Conservation (phyloP, 345 rosid genomes). For the Syzygium aqueum region DNA sequence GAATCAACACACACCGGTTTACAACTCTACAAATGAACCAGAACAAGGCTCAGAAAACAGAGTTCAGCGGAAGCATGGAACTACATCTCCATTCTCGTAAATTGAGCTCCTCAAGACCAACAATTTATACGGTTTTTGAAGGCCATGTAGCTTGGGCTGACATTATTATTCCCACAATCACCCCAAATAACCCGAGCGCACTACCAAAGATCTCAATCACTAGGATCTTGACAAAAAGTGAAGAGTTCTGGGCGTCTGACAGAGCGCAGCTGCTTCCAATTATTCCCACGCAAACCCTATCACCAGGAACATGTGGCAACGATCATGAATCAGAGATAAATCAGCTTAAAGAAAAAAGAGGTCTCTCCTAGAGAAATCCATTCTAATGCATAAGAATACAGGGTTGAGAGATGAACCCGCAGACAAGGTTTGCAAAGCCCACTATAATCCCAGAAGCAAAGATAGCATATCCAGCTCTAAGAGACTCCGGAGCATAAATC, state of each 20-base stretch:
- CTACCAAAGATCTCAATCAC: conserved; percentile 99
- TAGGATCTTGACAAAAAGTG: conserved; percentile 94
- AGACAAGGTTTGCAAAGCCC: conserved; percentile 97
- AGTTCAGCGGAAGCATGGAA: background rate
- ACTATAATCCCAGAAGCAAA: conserved; percentile 98
- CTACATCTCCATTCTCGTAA: background rate
- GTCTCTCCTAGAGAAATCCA: background rate
- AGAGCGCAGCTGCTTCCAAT: conserved; percentile 98
- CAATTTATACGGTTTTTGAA: conserved; percentile 28
- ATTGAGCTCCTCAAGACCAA: background rate
- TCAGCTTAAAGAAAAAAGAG: background rate
- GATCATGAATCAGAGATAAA: background rate
- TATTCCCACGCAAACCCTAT: conserved; percentile 90
- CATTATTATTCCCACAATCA: conserved; percentile 98
- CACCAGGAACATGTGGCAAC: background rate
- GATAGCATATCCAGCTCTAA: conserved; percentile 98
- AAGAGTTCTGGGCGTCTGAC: conserved; percentile 97
- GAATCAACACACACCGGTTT: background rate
- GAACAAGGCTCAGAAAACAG: background rate
- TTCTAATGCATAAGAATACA: background rate
- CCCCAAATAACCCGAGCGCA: conserved; percentile 96
- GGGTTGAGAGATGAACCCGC: conserved; percentile 59
- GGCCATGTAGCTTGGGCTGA: conserved; percentile 99
- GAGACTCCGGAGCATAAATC: conserved; percentile 81
- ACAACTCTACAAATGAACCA: conserved; percentile 3